Evolutionary conservation across 306 rosid species (phyloP).

Genomic region (Cicer judaicum): DNA sequence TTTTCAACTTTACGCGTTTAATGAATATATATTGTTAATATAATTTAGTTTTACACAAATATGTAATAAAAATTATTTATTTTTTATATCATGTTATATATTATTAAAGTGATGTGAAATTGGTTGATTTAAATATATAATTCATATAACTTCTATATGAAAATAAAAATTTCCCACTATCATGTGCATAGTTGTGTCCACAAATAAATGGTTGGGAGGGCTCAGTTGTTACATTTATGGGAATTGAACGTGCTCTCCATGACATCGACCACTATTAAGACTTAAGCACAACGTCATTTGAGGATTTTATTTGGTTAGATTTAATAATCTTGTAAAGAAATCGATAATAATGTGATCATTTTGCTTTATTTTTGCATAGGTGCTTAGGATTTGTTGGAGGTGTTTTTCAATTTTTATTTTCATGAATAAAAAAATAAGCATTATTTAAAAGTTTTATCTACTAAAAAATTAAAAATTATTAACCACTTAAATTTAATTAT

Average conservation of each 20-base stretch:
- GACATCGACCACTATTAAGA: slow-evolving; percentile 37
- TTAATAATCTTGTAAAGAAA: slow-evolving; percentile 29
- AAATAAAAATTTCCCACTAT: slow-evolving; percentile 3
- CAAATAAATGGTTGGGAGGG: slow-evolving; percentile 41
- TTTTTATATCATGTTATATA: too few species aligned
- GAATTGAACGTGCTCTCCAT: slow-evolving; percentile 35
- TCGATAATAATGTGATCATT: not conserved
- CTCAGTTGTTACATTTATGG: slow-evolving; percentile 15
- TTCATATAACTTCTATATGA: slow-evolving; percentile 6
- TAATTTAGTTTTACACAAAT: too few species aligned
- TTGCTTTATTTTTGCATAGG: not conserved
- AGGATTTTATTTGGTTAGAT: slow-evolving; percentile 9
- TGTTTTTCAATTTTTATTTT: slow-evolving; percentile 2
- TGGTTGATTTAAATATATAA: too few species aligned
- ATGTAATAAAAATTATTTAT: too few species aligned
- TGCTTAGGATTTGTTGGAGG: slow-evolving; percentile 31
- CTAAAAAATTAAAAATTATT: too few species aligned
- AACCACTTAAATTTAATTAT: too few species aligned
- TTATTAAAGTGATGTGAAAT: too few species aligned
- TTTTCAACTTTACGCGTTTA: too few species aligned
- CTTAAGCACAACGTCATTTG: slow-evolving; percentile 8
- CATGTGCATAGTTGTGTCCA: slow-evolving; percentile 40
- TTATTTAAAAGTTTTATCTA: too few species aligned
- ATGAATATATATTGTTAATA: too few species aligned
- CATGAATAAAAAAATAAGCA: too few species aligned